Evolutionary conservation across 73 alveolate species (phyloP).

Genomic region (Paraurostyla sp.): DNA sequence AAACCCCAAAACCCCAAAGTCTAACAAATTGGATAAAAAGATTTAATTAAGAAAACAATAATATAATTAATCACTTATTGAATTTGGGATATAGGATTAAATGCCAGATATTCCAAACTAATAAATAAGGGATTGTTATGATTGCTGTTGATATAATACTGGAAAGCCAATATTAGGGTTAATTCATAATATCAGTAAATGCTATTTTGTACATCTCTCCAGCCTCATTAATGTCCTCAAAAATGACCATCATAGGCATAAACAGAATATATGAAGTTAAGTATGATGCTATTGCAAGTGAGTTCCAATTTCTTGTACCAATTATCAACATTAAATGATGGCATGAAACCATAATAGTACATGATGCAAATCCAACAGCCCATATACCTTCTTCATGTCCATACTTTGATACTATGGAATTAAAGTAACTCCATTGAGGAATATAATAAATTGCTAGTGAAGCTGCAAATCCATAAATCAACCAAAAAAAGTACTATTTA

Average conservation of each 20-base stretch:
- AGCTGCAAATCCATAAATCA: neutral
- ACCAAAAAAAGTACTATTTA: slow-evolving; percentile 22
- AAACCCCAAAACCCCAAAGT: too few relatives aligned
- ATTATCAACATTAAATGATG: slow-evolving; percentile 14
- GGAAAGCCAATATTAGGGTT: slow-evolving; percentile 25
- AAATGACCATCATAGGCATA: neutral
- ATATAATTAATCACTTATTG: slow-evolving; percentile 11
- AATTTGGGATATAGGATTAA: neutral
- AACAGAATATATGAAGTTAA: neutral
- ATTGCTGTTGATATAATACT: neutral
- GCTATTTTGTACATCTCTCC: neutral
- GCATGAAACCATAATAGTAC: neutral
- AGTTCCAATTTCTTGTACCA: slow-evolving; percentile 19
- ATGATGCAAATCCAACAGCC: slow-evolving; percentile 32
- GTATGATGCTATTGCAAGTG: neutral
- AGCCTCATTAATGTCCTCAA: neutral
- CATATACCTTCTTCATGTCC: slow-evolving; percentile 19
- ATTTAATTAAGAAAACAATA: too few relatives aligned
- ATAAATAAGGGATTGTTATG: neutral
- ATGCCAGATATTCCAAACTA: neutral
- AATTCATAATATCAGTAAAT: slow-evolving; percentile 15
- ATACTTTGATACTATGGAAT: neutral
- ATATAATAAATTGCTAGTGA: neutral
- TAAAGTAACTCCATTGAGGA: neutral
- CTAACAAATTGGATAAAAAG: too few relatives aligned